These are phyloP conservation scores for Russula vinacea DNA, from an alignment of 768 basidiomycete species.

Conservation along the genomic window DNA sequence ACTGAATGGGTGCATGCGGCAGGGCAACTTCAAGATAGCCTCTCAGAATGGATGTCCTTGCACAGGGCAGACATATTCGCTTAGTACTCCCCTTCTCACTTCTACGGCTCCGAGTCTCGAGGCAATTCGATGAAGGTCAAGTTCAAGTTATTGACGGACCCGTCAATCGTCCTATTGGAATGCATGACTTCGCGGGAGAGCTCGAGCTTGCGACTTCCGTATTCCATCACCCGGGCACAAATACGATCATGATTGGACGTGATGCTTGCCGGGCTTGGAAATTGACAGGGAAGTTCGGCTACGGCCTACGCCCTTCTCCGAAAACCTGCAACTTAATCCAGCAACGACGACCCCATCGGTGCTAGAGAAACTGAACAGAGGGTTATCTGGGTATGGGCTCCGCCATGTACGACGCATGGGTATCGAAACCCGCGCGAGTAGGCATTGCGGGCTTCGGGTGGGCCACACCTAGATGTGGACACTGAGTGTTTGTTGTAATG, in stretches of 20 bases:
- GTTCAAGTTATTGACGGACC: constrained; percentile 12
- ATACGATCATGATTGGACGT: too few species aligned
- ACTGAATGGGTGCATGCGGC: constrained; percentile 18
- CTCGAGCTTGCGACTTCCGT: too few species aligned
- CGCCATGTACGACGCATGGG: too few species aligned
- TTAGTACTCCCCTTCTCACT: constrained; percentile 8
- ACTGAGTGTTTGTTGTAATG: too few species aligned
- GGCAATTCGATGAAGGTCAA: constrained; percentile 5
- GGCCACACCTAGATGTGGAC: too few species aligned
- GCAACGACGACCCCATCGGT: background rate
- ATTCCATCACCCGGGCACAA: too few species aligned
- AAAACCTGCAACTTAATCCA: constrained; percentile 5
- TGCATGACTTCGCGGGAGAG: constrained; percentile 17
- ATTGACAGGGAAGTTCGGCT: too few species aligned
- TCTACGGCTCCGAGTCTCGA: background rate
- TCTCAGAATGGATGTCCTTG: constrained; percentile 24
- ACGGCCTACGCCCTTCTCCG: constrained; percentile 5
- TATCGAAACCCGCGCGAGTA: too few species aligned
- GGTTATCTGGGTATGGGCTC: too few species aligned
- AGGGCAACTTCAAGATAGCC: constrained; percentile 1
- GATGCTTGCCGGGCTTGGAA: too few species aligned
- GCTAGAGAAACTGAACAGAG: constrained; percentile 15
- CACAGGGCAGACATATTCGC: background rate
- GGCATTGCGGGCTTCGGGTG: too few species aligned
- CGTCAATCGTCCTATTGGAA: constrained; percentile 9